Evolutionary conservation across 139 green algal genomes (phyloP).

Genomic region (Picochlorum sp.): DNA sequence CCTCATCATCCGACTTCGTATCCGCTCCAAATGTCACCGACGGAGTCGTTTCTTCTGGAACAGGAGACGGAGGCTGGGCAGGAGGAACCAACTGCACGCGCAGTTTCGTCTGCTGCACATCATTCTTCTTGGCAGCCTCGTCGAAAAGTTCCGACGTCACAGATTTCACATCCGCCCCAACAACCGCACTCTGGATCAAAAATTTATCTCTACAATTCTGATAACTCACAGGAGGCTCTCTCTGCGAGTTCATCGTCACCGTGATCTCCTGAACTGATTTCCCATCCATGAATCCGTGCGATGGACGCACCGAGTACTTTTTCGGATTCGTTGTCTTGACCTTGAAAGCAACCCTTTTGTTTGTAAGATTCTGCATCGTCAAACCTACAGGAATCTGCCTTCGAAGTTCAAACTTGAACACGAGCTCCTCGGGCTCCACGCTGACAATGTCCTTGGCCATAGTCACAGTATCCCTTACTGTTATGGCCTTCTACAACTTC

Average conservation of each 20-base stretch:
- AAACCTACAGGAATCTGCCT: slow-evolving; percentile 66
- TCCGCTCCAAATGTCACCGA: not conserved
- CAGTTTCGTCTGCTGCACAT: slow-evolving; percentile 55
- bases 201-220: slow-evolving; percentile 74
- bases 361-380: slow-evolving; percentile 45
- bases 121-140: slow-evolving; percentile 14
- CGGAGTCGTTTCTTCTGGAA: slow-evolving; percentile 39
- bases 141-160: slow-evolving; percentile 49
- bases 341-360: slow-evolving; percentile 62
- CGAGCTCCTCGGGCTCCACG: not conserved
- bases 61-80: slow-evolving; percentile 55
- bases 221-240: slow-evolving; percentile 24
- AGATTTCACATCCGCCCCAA: slow-evolving; percentile 21
- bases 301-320: slow-evolving; percentile 80
- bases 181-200: slow-evolving; percentile 53
- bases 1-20: not conserved
- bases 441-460: too few species aligned
- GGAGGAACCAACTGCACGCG: slow-evolving; percentile 49
- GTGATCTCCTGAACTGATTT: slow-evolving; percentile 40
- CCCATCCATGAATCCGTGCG: slow-evolving; percentile 50
- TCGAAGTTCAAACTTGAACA: slow-evolving; percentile 54
- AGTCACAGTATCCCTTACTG: too few species aligned
- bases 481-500: too few species aligned
- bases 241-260: slow-evolving; percentile 55
- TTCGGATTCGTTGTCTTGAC: slow-evolving; percentile 79